Conservation (phyloP, 176 grass and related monocot genomes). For the Carex kokanica region DNA sequence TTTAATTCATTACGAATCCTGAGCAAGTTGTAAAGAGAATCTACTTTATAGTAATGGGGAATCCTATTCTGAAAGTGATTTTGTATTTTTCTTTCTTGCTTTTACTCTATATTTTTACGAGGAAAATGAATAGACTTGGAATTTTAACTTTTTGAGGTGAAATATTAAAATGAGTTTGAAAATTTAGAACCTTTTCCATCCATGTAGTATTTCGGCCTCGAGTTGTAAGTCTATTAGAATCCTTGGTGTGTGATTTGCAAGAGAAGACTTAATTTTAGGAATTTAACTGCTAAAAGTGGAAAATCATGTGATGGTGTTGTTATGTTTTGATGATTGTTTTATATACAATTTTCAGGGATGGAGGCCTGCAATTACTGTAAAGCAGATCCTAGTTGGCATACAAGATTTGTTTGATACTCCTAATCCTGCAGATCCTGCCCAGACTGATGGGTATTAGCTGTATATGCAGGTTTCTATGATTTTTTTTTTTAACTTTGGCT, state of each 20-base stretch:
- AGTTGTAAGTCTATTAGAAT: background rate
- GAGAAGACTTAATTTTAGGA: background rate
- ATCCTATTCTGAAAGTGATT: background rate
- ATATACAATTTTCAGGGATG: conserved; percentile 50
- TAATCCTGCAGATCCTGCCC: conserved; percentile 78
- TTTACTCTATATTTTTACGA: background rate
- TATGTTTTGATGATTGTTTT: conserved; percentile 11
- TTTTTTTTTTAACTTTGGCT: background rate
- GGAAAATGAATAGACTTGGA: background rate
- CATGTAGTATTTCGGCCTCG: background rate
- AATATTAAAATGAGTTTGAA: background rate
- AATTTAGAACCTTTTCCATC: background rate
- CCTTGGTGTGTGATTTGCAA: background rate
- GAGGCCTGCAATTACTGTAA: conserved; percentile 84
- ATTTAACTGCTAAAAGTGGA: background rate
- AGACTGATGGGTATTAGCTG: conserved; percentile 76
- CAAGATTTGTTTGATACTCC: conserved; percentile 90
- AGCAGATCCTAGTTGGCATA: conserved; percentile 85
- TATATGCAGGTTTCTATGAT: conserved; percentile 62
- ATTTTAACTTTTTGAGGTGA: background rate
- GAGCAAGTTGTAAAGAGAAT: conserved; percentile 8
- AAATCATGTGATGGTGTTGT: background rate
- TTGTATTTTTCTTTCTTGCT: background rate
- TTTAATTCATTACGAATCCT: background rate
- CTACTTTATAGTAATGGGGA: conserved; percentile 9